Evolutionary conservation across 306 rosid species (phyloP).

Genomic region (Parietaria judaica): DNA sequence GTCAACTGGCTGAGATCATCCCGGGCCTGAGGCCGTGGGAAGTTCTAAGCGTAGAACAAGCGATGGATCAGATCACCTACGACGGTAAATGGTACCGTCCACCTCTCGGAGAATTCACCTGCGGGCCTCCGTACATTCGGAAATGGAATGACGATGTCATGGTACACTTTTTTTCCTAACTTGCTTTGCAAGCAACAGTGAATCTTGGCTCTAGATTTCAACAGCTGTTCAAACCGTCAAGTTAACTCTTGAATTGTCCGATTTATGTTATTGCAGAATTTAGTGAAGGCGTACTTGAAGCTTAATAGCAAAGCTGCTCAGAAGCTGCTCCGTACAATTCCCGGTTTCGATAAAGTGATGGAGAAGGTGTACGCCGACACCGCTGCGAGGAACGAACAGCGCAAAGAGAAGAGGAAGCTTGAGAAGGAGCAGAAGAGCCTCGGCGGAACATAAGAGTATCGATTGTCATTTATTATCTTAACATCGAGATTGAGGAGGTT

Average conservation of each 20-base stretch:
- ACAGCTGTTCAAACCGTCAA: neutral
- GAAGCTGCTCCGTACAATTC: constrained; percentile 25
- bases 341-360: constrained; percentile 46
- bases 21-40: constrained; percentile 98
- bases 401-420: constrained; percentile 21
- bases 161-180: constrained; percentile 38
- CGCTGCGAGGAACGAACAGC: constrained; percentile 13
- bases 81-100: constrained; percentile 74
- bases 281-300: constrained; percentile 14
- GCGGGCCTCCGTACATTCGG: constrained; percentile 76
- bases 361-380: constrained; percentile 25
- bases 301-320: constrained; percentile 13
- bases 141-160: constrained; percentile 43
- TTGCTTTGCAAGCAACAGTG: neutral
- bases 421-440: neutral
- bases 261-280: constrained; percentile 44
- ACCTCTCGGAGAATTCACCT: constrained; percentile 63
- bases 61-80: constrained; percentile 74
- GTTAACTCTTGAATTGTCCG: neutral
- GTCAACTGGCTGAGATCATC: constrained; percentile 45
- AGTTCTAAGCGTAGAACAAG: constrained; percentile 90
- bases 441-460: no score
- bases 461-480: no score
- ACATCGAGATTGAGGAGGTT: no score
- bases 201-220: neutral